A percentile compares a stretch with the other conserved stretches of the same genome.
Evolutionary conservation across 768 basidiomycete genomes (phyloP).

Genomic region (Phylloporus sp.): DNA sequence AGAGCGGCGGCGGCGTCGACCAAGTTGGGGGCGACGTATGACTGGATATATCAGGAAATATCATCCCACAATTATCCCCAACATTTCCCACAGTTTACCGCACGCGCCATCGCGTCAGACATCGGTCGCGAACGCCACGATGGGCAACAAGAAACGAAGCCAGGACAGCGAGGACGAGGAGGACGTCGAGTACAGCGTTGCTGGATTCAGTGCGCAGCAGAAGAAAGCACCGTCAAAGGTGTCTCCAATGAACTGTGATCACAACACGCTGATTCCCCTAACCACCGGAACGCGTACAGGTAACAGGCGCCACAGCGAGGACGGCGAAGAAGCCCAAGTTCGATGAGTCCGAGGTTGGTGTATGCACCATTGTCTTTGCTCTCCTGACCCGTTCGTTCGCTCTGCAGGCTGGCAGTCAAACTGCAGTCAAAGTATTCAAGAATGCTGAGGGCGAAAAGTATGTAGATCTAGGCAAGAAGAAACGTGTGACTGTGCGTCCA

Average conservation of each 20-base stretch:
- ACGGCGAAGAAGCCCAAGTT: slow-evolving; percentile 39
- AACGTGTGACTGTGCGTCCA: slow-evolving; percentile 53
- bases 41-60: slow-evolving; percentile 32
- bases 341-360: slow-evolving; percentile 6
- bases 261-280: neutral
- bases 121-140: neutral
- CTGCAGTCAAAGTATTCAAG: slow-evolving; percentile 9
- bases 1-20: slow-evolving; percentile 1
- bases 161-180: slow-evolving; percentile 15
- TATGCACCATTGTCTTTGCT: neutral
- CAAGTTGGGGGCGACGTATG: slow-evolving; percentile 22
- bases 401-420: slow-evolving; percentile 1
- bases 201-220: slow-evolving; percentile 14
- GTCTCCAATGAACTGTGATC: neutral
- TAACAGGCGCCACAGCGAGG: slow-evolving; percentile 6
- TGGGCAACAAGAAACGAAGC: slow-evolving; percentile 19
- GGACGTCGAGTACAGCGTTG: slow-evolving; percentile 5
- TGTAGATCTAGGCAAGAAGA: slow-evolving; percentile 69
- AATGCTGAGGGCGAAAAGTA: slow-evolving; percentile 40
- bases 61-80: slow-evolving; percentile 14
- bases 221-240: slow-evolving; percentile 16
- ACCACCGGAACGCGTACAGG: neutral
- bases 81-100: slow-evolving; percentile 7
- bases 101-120: neutral
- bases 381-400: slow-evolving; percentile 15